Evolutionary conservation across 2,329 filamentous ascomycete species (phyloP), one percentile per base, ranked within the genome.

Genomic region (Rhynchosporium secalis): DNA sequence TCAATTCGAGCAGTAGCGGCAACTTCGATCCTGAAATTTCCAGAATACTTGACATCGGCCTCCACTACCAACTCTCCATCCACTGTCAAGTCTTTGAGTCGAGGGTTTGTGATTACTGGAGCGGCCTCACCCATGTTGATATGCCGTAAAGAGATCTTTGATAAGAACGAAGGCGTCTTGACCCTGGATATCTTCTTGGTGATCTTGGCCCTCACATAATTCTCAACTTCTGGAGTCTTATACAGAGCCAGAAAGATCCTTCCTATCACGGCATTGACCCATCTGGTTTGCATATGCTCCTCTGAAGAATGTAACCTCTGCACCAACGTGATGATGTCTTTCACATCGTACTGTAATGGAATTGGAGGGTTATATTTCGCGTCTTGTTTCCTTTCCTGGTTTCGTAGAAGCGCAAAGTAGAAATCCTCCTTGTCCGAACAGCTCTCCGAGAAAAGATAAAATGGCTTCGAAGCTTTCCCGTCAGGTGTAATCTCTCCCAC

Each of bases 351-450:
- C 13, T 87, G 82, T 66, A 91, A 84, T 9, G 90, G 89, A 58
- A 82, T 81, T 0, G 92, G 92, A 0, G 86, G 83, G 26, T 80
- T 79, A 60, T 82, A 79, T 28, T 80, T 79, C 2, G 79, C 78
- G 45, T 82, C 81, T 62, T 85, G 81, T 15, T 84, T 83, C 70
- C 88, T 86, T 68, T 92, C 88, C 73, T 96, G 90, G 66, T 93
- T 96, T 70, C 88, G 87, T 45, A 99, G 80, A 69, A 99, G 80
- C 12, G 94, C 90, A 76, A 96, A 94, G 75, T 99, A 99, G 76
- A 99, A 98, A 74, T 99, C 95, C 76, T 99, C 95, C 75, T 99
- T 99, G 52, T 95, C 92, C 0, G 93, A 96, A 74, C 91, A 91
- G 72, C 96, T 96, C 68, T 98, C 92, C 0, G 91, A 96, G 76